Evolutionary conservation across 768 basidiomycete species (phyloP), one percentile per base, ranked within the genome.

Genomic region (Saitozyma sp.): DNA sequence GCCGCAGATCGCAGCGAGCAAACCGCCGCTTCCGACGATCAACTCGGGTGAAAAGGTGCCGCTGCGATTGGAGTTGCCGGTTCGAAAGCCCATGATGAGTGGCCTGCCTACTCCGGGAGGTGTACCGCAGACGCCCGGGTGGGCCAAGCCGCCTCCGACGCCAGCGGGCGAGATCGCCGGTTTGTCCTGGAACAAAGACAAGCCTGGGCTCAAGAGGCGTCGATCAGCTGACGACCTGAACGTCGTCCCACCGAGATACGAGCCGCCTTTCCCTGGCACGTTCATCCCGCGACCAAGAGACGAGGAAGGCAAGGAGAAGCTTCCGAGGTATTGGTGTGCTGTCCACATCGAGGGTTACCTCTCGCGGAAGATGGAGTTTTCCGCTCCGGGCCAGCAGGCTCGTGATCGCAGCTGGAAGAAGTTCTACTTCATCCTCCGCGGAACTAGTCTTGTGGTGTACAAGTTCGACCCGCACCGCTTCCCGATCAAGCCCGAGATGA

Each of bases 361-460:
- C 82, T 89, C 89, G 1, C 86, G 90, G 52, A 99, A 99, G 83
- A 85, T 93, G 87, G 96, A 99, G 82, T 98, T 99, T 75, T 82
- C 80, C 5, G 79, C 84, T 10, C 92, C 93, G 0, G 93, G 93
- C 8, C 83, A 91, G 2, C 91, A 95, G 78, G 88, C 94, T 8
- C 85, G 84, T 75, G 94, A 98, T 76, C 83, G 96, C 51, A 91
- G 92, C 74, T 99, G 96, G 96, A 85, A 90, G 63, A 83, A 90
- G 54, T 86, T 89, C 55, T 83, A 93, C 67, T 90, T 91, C 74
- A 89, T 94, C 70, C 81, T 99, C 37, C 91, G 96, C 73, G 96
- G 96, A 51, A 97, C 96, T n/a, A 82, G 84, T 65, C 86, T 98
- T 76, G 85, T 85, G 68, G 83, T 97, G 48, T 82, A 78, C 78